phyloP scores from a whole-genome alignment of 2,329 filamentous ascomycete genomes.

The Xylariaceae sp. region DNA sequence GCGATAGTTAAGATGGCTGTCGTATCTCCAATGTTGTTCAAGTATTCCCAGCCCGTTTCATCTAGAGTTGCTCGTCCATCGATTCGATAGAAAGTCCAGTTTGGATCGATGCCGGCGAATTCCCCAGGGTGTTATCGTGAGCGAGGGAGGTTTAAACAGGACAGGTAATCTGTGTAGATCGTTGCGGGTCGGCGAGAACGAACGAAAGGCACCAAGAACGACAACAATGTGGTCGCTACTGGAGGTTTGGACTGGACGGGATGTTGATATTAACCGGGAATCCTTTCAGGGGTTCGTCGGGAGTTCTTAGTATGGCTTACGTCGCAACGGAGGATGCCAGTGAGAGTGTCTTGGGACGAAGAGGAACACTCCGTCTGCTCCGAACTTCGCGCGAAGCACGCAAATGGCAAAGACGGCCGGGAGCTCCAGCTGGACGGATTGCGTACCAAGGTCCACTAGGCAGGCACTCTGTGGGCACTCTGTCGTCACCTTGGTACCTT shows the following conservation, averaged over 20 bases:
- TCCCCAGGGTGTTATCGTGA: too few species aligned
- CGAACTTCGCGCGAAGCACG: not conserved
- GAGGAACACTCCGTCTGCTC: not conserved
- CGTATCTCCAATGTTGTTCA: slow-evolving; percentile 1
- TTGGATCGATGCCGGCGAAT: not conserved
- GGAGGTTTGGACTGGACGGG: not conserved
- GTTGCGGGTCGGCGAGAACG: not conserved
- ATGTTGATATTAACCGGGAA: not conserved
- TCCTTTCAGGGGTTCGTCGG: slow-evolving; percentile 7
- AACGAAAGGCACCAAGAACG: not conserved
- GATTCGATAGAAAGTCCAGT: slow-evolving; percentile 8
- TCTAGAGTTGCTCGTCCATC: slow-evolving; percentile 10
- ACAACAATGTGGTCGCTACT: slow-evolving; percentile 5
- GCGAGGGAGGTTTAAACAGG: too few species aligned
- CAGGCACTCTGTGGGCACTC: too few species aligned
- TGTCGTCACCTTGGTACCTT: too few species aligned
- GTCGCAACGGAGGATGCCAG: not conserved
- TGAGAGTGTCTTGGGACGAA: not conserved
- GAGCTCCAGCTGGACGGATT: too few species aligned
- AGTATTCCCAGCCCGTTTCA: slow-evolving; percentile 3
- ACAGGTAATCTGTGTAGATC: not conserved
- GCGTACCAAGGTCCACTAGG: too few species aligned
- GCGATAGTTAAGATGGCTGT: not conserved
- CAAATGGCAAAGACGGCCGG: not conserved
- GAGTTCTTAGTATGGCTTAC: not conserved